A percentile compares a stretch with the other conserved stretches of the same genome.
Conservation (phyloP, 1,284 basidiomycete genomes). For the Tausonia pullulans region DNA sequence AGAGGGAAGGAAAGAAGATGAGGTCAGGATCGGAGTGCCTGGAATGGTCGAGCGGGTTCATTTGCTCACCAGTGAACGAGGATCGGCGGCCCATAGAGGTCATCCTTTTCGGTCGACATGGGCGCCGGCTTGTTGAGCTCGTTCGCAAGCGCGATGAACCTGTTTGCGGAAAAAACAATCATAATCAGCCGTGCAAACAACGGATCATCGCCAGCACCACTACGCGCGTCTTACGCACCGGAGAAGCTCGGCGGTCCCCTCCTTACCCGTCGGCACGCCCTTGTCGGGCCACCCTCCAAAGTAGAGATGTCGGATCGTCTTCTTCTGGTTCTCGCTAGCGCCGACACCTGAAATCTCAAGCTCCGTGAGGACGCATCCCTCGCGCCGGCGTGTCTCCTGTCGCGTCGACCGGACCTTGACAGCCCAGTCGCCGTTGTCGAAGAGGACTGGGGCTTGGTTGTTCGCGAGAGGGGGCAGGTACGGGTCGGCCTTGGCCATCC, state of each 20-base stretch:
- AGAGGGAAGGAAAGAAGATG: neutral
- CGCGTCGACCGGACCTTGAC: neutral
- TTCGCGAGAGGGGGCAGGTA: constrained; percentile 23
- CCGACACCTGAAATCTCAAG: neutral
- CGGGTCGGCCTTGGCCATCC: constrained; percentile 24
- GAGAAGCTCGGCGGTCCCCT: constrained; percentile 19
- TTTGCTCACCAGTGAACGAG: constrained; percentile 32
- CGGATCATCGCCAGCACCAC: neutral
- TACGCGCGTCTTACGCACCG: constrained; percentile 6
- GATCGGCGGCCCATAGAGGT: constrained; percentile 21
- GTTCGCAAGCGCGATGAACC: neutral
- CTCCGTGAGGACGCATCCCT: constrained; percentile 3
- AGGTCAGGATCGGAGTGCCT: constrained; percentile 15
- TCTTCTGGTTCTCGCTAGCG: neutral
- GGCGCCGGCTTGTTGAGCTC: neutral
- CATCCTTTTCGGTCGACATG: neutral
- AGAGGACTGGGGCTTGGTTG: too few species aligned
- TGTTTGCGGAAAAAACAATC: neutral
- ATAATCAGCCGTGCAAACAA: neutral
- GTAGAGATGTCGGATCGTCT: constrained; percentile 16
- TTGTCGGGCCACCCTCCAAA: constrained; percentile 13
- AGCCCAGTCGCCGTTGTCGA: too few species aligned
- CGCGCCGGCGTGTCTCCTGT: neutral
- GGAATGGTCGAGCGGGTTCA: constrained; percentile 34
- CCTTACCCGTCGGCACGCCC: constrained; percentile 20